Evolutionary conservation across 2,329 filamentous ascomycete species (phyloP).

Genomic region (Colletotrichum truncatum): DNA sequence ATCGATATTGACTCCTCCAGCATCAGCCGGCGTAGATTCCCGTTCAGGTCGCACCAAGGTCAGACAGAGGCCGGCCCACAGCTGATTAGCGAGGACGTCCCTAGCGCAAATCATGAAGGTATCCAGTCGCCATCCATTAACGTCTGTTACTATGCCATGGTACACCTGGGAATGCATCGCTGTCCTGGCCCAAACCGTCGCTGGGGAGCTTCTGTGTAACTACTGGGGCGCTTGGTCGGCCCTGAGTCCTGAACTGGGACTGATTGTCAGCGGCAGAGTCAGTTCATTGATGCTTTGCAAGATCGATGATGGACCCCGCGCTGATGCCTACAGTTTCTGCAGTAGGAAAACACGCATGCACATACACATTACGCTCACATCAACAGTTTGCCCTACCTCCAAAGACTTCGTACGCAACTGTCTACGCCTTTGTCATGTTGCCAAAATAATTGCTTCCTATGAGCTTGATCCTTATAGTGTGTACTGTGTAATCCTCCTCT

Average conservation of each 20-base stretch:
- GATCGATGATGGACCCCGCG: neutral
- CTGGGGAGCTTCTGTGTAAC: neutral
- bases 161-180: neutral
- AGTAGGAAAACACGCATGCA: neutral
- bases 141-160: neutral
- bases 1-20: conserved; percentile 13
- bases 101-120: conserved; percentile 29
- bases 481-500: neutral
- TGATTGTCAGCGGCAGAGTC: neutral
- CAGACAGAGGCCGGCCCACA: conserved; percentile 22
- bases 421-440: too few species aligned
- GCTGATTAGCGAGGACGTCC: conserved; percentile 31
- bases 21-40: conserved; percentile 22
- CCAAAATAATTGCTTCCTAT: neutral
- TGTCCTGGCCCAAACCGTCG: neutral
- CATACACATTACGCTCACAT: neutral
- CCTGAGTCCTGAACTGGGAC: neutral
- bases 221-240: neutral
- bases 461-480: neutral
- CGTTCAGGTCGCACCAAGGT: conserved; percentile 28
- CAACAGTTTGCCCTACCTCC: neutral
- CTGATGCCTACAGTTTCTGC: neutral
- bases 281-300: neutral
- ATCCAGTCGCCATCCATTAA: conserved; percentile 9
- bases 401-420: neutral